Percentiles rank a stretch among this genome's conserved stretches.
phyloP scores from a whole-genome alignment of 1,139 yeast species.

The Magnusiomyces paraingens region DNA sequence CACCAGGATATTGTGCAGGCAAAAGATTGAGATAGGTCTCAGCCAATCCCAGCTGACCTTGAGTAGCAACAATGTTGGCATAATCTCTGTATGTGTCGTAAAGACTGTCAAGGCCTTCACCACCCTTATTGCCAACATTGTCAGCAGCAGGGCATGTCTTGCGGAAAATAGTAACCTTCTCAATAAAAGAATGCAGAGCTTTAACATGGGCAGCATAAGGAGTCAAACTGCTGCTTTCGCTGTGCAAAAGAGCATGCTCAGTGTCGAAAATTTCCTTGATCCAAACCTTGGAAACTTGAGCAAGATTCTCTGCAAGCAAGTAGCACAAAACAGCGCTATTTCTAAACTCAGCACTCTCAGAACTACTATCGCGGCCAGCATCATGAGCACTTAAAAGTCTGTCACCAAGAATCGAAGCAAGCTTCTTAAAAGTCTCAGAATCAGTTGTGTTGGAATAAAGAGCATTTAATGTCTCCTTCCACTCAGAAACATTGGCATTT shows the following conservation, averaged over 20 bases:
- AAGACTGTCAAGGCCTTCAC: slow-evolving; percentile 41
- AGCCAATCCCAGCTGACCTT: slow-evolving; percentile 82
- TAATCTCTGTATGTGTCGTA: slow-evolving; percentile 66
- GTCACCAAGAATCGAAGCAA: slow-evolving; percentile 69
- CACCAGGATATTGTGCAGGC: slow-evolving; percentile 58
- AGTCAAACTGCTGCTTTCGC: slow-evolving; percentile 40
- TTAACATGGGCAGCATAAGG: slow-evolving; percentile 81
- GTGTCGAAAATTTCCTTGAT: slow-evolving; percentile 58
- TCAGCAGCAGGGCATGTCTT: slow-evolving; percentile 29
- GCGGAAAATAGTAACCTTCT: slow-evolving; percentile 73
- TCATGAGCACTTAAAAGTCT: slow-evolving; percentile 43
- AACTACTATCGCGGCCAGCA: slow-evolving; percentile 17
- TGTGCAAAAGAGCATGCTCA: slow-evolving; percentile 48
- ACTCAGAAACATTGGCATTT: slow-evolving; percentile 68
- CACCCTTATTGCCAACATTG: slow-evolving; percentile 25
- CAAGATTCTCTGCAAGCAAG: slow-evolving; percentile 75
- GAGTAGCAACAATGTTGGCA: slow-evolving; percentile 70
- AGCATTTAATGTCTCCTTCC: slow-evolving; percentile 78
- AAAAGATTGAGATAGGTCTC: slow-evolving; percentile 58
- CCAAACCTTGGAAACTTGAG: slow-evolving; percentile 80
- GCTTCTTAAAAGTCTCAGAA: slow-evolving; percentile 41
- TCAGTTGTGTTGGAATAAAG: slow-evolving; percentile 52
- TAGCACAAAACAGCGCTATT: slow-evolving; percentile 73
- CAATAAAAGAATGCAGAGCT: slow-evolving; percentile 75
- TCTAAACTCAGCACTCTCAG: slow-evolving; percentile 40